phyloP scores from a whole-genome alignment of 2,329 filamentous ascomycete genomes.

The Stylonectria norvegica region DNA sequence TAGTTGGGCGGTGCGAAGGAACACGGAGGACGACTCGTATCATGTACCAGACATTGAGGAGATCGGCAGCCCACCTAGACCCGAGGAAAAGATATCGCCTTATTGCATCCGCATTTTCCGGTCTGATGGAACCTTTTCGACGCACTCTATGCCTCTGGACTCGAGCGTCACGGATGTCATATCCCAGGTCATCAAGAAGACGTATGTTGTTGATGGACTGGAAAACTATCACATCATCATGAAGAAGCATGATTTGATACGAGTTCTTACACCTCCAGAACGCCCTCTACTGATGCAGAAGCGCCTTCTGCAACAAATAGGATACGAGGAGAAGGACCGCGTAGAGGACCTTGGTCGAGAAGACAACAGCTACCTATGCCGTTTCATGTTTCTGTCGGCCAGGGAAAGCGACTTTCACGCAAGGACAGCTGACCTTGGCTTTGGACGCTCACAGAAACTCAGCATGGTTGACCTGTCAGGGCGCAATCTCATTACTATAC shows the following conservation, averaged over 20 bases:
- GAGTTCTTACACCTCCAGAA: slow-evolving; percentile 75
- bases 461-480: slow-evolving; percentile 91
- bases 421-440: slow-evolving; percentile 67
- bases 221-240: slow-evolving; percentile 96
- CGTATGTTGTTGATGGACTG: slow-evolving; percentile 82
- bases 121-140: slow-evolving; percentile 89
- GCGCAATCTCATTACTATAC: slow-evolving; percentile 88
- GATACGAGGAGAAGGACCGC: slow-evolving; percentile 80
- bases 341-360: slow-evolving; percentile 93
- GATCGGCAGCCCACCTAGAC: slow-evolving; percentile 59
- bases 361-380: slow-evolving; percentile 94
- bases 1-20: slow-evolving; percentile 87
- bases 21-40: slow-evolving; percentile 61
- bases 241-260: slow-evolving; percentile 84
- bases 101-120: slow-evolving; percentile 97
- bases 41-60: slow-evolving; percentile 64
- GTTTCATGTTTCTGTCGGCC: slow-evolving; percentile 90
- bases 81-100: slow-evolving; percentile 70
- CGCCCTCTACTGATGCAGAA: slow-evolving; percentile 90
- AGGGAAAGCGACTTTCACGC: slow-evolving; percentile 79
- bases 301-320: slow-evolving; percentile 81
- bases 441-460: slow-evolving; percentile 82
- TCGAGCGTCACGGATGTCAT: slow-evolving; percentile 85
- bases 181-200: slow-evolving; percentile 89
- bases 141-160: slow-evolving; percentile 78